Evolutionary conservation across 2,329 filamentous ascomycete species (phyloP).

Genomic region (Neonectria punicea): DNA sequence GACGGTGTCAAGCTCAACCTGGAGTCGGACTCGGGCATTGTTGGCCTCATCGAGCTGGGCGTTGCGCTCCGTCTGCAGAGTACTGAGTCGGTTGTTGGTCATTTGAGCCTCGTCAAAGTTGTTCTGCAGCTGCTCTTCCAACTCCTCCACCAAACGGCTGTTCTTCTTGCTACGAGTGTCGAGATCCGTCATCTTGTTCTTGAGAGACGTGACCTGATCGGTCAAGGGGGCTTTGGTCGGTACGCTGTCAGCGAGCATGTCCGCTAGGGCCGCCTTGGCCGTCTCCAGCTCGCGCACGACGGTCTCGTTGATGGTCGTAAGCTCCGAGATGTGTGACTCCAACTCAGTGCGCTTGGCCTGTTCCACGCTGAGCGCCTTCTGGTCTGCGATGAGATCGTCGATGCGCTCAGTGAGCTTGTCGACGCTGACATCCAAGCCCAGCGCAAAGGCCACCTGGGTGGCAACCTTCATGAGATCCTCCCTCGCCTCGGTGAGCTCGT

Average conservation of each 20-base stretch:
- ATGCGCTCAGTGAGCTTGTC: slow-evolving; percentile 74
- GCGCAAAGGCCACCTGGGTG: slow-evolving; percentile 68
- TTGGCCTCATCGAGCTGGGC: slow-evolving; percentile 83
- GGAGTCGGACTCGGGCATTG: slow-evolving; percentile 68
- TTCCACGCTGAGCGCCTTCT: slow-evolving; percentile 68
- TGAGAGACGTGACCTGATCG: slow-evolving; percentile 70
- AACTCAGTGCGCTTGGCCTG: slow-evolving; percentile 69
- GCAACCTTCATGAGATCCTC: slow-evolving; percentile 74
- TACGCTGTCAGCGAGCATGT: slow-evolving; percentile 61
- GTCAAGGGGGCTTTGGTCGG: slow-evolving; percentile 56
- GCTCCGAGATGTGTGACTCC: slow-evolving; percentile 63
- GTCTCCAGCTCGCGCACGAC: slow-evolving; percentile 71
- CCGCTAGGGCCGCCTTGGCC: slow-evolving; percentile 64
- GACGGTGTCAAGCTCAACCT: slow-evolving; percentile 74
- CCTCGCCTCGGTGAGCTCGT: slow-evolving; percentile 72
- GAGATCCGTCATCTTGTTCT: slow-evolving; percentile 72
- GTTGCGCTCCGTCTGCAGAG: slow-evolving; percentile 79
- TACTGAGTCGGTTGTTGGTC: slow-evolving; percentile 86
- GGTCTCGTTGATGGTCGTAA: slow-evolving; percentile 67
- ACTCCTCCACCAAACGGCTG: slow-evolving; percentile 89
- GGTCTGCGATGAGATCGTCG: slow-evolving; percentile 64
- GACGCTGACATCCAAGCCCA: slow-evolving; percentile 72
- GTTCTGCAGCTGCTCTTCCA: slow-evolving; percentile 94
- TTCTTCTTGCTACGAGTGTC: slow-evolving; percentile 86
- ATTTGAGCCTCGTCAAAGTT: slow-evolving; percentile 95